These are phyloP conservation scores for Lenwebbia sp. DNA, from an alignment of 345 rosid genomes.

Conservation along the genomic window DNA sequence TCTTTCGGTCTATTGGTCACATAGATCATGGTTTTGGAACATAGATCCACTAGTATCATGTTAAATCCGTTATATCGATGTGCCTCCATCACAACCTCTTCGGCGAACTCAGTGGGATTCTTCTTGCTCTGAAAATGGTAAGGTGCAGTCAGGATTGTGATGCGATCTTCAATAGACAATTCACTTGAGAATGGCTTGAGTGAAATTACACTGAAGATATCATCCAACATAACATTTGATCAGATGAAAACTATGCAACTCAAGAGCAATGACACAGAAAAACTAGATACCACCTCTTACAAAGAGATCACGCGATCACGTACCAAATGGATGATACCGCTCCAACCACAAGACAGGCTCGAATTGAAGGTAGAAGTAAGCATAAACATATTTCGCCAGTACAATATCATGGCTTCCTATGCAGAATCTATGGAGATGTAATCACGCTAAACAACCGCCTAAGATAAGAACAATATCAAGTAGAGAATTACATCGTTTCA, in stretches of 20 bases:
- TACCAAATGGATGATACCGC: background rate
- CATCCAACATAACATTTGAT: background rate
- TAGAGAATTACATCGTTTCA: background rate
- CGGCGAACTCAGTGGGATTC: slow-evolving; percentile 48
- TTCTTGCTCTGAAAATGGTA: slow-evolving; percentile 37
- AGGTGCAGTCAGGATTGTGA: background rate
- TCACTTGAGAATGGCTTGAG: background rate
- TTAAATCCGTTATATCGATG: slow-evolving; percentile 62
- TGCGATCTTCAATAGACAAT: background rate
- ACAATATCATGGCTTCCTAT: background rate
- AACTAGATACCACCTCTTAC: background rate
- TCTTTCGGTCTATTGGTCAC: slow-evolving; percentile 55
- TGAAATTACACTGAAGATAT: background rate
- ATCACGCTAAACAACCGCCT: background rate
- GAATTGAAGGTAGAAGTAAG: background rate
- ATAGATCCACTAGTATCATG: slow-evolving; percentile 41
- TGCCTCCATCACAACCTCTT: slow-evolving; percentile 34
- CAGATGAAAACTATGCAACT: background rate
- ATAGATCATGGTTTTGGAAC: slow-evolving; percentile 49
- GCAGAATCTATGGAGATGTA: background rate
- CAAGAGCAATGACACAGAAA: background rate
- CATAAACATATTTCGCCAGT: background rate
- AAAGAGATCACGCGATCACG: background rate
- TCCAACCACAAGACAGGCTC: background rate
- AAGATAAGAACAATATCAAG: background rate